phyloP scores from a whole-genome alignment of 352 stramenopile genomes.

The Phytophthora chlamydospora region DNA sequence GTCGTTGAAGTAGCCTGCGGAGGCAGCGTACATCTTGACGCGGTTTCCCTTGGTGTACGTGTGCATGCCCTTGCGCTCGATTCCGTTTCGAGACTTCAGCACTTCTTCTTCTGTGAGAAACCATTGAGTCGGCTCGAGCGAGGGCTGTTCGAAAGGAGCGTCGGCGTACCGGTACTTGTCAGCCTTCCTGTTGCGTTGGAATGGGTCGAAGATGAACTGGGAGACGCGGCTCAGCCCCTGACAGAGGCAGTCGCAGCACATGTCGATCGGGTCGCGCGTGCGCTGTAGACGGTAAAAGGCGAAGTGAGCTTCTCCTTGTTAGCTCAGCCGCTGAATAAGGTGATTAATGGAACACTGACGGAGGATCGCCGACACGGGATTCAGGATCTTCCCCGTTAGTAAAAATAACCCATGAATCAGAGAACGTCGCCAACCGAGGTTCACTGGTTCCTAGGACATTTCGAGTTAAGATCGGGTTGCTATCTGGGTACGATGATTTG shows the following conservation, averaged over 20 bases:
- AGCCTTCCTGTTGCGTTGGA: constrained; percentile 36
- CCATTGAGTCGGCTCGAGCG: constrained; percentile 58
- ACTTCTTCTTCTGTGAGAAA: constrained; percentile 71
- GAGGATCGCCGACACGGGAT: no score
- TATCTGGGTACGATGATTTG: no score
- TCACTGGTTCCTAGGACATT: no score
- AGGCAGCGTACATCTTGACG: constrained; percentile 56
- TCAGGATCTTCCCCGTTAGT: no score
- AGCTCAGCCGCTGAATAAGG: no score
- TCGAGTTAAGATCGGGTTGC: no score
- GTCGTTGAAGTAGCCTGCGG: constrained; percentile 54
- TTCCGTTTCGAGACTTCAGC: constrained; percentile 45
- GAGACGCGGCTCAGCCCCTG: constrained; percentile 31
- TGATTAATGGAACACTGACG: no score
- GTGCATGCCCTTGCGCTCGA: constrained; percentile 47
- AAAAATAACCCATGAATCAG: no score
- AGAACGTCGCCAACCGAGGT: no score
- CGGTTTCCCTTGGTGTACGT: constrained; percentile 55
- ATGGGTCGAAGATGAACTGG: constrained; percentile 43
- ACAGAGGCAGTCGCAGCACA: background rate
- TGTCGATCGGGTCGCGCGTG: no score
- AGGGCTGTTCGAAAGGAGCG: constrained; percentile 51
- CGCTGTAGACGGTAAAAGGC: no score
- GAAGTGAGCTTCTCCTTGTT: no score
- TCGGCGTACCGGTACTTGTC: constrained; percentile 21